phyloP scores from a whole-genome alignment of 164 flowering plant species.

The Nymphaea thermarum region DNA sequence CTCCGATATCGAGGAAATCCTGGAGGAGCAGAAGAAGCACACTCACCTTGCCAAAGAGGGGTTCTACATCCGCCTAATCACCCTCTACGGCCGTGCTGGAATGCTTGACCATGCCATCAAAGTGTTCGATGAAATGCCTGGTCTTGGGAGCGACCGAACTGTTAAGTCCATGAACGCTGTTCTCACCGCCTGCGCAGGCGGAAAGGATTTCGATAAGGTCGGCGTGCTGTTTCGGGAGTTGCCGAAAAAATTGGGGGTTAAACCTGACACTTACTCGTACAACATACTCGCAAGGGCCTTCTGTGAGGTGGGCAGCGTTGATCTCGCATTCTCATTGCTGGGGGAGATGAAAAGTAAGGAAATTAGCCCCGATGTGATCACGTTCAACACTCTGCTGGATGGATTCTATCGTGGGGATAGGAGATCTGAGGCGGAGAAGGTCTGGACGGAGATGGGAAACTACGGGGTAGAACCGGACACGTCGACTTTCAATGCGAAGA shows the following conservation, averaged over 20 bases:
- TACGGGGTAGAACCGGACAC: constrained; percentile 17
- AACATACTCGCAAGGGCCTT: constrained; percentile 25
- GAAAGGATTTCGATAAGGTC: constrained; percentile 22
- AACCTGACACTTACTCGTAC: constrained; percentile 25
- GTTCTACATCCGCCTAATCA: constrained; percentile 15
- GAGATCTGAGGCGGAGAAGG: constrained; percentile 26
- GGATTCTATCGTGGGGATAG: constrained; percentile 15
- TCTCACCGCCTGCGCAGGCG: constrained; percentile 21
- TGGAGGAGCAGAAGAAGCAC: constrained; percentile 30
- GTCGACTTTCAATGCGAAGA: constrained; percentile 20
- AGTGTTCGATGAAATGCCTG: constrained; percentile 48
- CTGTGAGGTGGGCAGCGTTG: constrained; percentile 27
- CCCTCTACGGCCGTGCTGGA: constrained; percentile 24
- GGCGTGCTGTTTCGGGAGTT: constrained; percentile 20
- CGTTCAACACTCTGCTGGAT: constrained; percentile 31
- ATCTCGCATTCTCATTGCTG: constrained; percentile 20
- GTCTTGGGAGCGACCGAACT: constrained; percentile 23
- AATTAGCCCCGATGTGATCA: constrained; percentile 23
- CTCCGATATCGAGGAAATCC: constrained; percentile 20
- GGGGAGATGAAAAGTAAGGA: constrained; percentile 29
- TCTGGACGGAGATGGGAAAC: constrained; percentile 27
- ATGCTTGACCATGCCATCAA: constrained; percentile 41
- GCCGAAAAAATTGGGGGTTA: constrained; percentile 15
- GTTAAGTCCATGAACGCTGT: constrained; percentile 37
- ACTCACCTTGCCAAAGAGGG: constrained; percentile 17